Conservation (phyloP, 495 filamentous ascomycete genomes). For the Tricharina praecox region DNA sequence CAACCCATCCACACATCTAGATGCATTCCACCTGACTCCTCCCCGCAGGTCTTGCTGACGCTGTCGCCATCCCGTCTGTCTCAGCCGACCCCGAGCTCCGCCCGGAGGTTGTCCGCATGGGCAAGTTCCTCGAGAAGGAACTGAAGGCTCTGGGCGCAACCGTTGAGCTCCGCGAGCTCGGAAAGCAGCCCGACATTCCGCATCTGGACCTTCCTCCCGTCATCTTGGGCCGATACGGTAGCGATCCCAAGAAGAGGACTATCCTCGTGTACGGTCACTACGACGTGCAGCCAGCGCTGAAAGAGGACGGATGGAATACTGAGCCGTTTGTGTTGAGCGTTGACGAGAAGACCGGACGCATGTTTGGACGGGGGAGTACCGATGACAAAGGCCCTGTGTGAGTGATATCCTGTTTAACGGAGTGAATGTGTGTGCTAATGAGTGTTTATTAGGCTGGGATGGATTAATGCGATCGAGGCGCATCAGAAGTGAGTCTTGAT, state of each 20-base stretch:
- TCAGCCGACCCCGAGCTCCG: conserved; percentile 79
- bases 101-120: conserved; percentile 90
- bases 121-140: conserved; percentile 68
- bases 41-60: conserved; percentile 50
- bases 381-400: conserved; percentile 93
- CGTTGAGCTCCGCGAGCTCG: conserved; percentile 67
- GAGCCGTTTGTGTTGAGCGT: conserved; percentile 86
- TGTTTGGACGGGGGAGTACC: conserved; percentile 90
- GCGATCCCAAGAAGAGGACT: conserved; percentile 76
- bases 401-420: conserved; percentile 11
- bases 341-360: conserved; percentile 62
- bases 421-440: too few relatives aligned
- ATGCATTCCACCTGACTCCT: conserved; percentile 1
- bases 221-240: conserved; percentile 77
- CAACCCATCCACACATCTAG: conserved; percentile 7
- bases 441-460: conserved; percentile 63
- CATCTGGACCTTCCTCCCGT: conserved; percentile 85
- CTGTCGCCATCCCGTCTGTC: conserved; percentile 89
- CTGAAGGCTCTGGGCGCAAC: conserved; percentile 67
- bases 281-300: conserved; percentile 89
- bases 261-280: conserved; percentile 98
- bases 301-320: conserved; percentile 89
- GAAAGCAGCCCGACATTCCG: conserved; percentile 77
- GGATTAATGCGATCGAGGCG: conserved; percentile 94
- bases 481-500: conserved; percentile 47